These are phyloP conservation scores for Hortiboletus flavorubellus DNA, from an alignment of 768 basidiomycete genomes.

Conservation along the genomic window DNA sequence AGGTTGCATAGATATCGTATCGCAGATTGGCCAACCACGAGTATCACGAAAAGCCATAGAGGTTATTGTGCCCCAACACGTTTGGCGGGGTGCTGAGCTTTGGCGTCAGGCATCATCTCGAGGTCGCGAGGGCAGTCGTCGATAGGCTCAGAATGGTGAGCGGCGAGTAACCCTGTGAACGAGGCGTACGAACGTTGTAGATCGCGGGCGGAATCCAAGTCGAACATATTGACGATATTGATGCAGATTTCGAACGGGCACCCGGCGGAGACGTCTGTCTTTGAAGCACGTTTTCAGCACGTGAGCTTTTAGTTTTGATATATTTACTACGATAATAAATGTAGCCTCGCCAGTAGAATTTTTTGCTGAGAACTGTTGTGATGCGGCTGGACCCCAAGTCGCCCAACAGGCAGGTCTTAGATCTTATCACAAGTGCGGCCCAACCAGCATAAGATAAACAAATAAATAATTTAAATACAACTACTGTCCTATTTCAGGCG, in stretches of 20 bases:
- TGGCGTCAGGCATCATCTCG: background rate
- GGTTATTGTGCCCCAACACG: slow-evolving; percentile 1
- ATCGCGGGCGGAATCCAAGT: slow-evolving; percentile 12
- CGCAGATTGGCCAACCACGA: background rate
- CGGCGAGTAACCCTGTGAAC: slow-evolving; percentile 34
- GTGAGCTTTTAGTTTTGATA: too few species aligned
- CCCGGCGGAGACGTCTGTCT: background rate
- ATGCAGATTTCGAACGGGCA: slow-evolving; percentile 12
- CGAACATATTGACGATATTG: slow-evolving; percentile 18
- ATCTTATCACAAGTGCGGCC: too few species aligned
- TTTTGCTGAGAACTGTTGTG: too few species aligned
- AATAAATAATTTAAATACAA: too few species aligned
- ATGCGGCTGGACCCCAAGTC: too few species aligned
- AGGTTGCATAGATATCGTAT: slow-evolving; percentile 17
- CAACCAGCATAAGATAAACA: too few species aligned
- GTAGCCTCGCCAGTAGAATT: too few species aligned
- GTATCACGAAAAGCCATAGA: slow-evolving; percentile 11
- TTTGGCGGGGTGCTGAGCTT: slow-evolving; percentile 20
- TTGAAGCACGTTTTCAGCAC: too few species aligned
- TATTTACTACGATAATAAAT: too few species aligned
- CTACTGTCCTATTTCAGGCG: too few species aligned
- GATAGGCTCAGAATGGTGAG: slow-evolving; percentile 38
- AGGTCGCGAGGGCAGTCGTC: slow-evolving; percentile 30
- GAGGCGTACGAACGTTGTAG: too few species aligned
- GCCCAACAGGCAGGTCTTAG: too few species aligned